Evolutionary conservation across 2,329 filamentous ascomycete genomes (phyloP), one percentile per base, ranked within the genome.

Genomic region (Rugonectria rugulosa): DNA sequence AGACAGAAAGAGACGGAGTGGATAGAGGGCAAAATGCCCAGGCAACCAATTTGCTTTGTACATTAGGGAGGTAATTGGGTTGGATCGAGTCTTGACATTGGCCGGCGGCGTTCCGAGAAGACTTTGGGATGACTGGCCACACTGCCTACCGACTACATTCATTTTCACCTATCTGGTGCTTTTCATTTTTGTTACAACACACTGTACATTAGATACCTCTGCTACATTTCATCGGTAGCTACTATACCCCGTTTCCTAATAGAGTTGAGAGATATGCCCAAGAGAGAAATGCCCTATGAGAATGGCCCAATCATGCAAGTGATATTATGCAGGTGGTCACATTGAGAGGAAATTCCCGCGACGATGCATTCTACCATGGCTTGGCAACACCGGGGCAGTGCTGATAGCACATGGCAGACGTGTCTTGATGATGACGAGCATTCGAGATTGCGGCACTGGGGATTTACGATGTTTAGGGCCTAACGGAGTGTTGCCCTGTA

Each of bases 31-130:
- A 41, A 27, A 29, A 51, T 36, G 36, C 41, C 47, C 37, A 17
- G 14, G n/a, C 29, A 46, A 11, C 41, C 21, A 37, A 37, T 27
- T 56, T 46, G 46, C 34, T 46, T 56, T 51, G 53, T 41, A 42
- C 17, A 23, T 29, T 43, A 19, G 14, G 24, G 37, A 24, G 52
- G 42, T 31, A 15, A n/a, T 36, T 46, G 41, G 46, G 23, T 32
- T 41, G 20, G 17, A 50, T 36, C 27, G 36, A 24, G 17, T 21
- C 32, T n/a, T 12, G 21, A 26, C 38, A 37, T 21, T 17, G 8
- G 34, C 11, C 17, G 53, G 53, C 46, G 53, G 37, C 41, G 21
- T 17, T 6, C 5, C 31, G 17, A 27, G 27, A 27, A 38, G 11
- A 24, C 31, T 11, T 38, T 40, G 19, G 40, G 36, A 26, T 44